Evolutionary conservation across 1,284 basidiomycete species (phyloP).

Genomic region (Malassezia brasiliensis): DNA sequence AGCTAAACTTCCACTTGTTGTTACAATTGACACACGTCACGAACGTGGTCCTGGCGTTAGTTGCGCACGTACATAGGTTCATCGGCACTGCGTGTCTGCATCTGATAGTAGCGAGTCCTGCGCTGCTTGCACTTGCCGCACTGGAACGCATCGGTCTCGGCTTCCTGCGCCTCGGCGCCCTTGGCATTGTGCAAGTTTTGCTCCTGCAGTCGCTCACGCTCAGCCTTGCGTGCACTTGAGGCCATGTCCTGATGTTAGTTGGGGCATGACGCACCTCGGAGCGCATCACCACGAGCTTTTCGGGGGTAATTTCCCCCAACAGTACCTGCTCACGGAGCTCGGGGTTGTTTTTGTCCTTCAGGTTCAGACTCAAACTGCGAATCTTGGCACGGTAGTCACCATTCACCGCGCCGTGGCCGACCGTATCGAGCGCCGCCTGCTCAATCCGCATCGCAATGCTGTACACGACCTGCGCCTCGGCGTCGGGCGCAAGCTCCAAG

Average conservation of each 20-base stretch:
- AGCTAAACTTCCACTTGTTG: conserved; percentile 46
- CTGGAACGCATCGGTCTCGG: conserved; percentile 97
- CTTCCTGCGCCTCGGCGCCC: conserved; percentile 68
- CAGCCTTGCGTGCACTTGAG: conserved; percentile 74
- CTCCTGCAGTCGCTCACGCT: conserved; percentile 58
- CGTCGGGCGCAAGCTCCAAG: conserved; percentile 51
- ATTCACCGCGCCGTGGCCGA: conserved; percentile 30
- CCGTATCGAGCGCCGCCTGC: conserved; percentile 40
- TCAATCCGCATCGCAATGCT: conserved; percentile 51
- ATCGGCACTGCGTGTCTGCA: conserved; percentile 45
- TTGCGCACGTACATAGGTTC: conserved; percentile 34
- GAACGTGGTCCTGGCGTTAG: conserved; percentile 32
- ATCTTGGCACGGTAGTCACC: conserved; percentile 66
- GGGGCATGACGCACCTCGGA: conserved; percentile 52
- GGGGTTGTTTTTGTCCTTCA: conserved; percentile 93
- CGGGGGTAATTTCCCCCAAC: conserved; percentile 63
- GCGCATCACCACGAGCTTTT: conserved; percentile 68
- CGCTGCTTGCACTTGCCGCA: conserved; percentile 66
- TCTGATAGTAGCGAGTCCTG: conserved; percentile 45
- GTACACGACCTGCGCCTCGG: conserved; percentile 49
- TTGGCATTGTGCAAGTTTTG: conserved; percentile 80
- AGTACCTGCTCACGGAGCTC: conserved; percentile 72
- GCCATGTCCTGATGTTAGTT: conserved; percentile 63
- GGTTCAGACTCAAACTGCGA: conserved; percentile 76
- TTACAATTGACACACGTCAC: conserved; percentile 44